phyloP scores from a whole-genome alignment of 2,329 filamentous ascomycete species.

The Xylariaceae sp. region DNA sequence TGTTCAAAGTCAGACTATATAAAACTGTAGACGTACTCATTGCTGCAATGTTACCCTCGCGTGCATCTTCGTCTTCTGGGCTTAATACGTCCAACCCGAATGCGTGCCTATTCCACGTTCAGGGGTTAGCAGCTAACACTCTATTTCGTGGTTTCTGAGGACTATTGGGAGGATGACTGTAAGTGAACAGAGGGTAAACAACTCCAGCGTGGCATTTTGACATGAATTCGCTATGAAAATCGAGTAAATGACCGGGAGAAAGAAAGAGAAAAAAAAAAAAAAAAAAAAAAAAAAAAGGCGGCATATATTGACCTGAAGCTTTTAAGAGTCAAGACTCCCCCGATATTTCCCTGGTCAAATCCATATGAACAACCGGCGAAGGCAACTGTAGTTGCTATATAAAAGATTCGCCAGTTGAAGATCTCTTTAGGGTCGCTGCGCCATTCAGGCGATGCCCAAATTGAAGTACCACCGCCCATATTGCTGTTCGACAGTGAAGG shows the following conservation, averaged over 20 bases:
- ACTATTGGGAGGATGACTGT: too few relatives aligned
- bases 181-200: too few relatives aligned
- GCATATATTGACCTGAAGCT: too few relatives aligned
- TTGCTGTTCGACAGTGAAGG: not conserved
- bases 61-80: slow-evolving; percentile 33
- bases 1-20: slow-evolving; percentile 3
- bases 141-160: too few relatives aligned
- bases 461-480: slow-evolving; percentile 44
- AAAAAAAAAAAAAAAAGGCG: too few relatives aligned
- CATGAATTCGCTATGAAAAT: too few relatives aligned
- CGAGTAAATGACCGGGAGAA: too few relatives aligned
- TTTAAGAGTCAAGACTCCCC: slow-evolving; percentile 41
- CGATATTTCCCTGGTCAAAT: slow-evolving; percentile 45
- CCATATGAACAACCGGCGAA: slow-evolving; percentile 44
- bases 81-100: slow-evolving; percentile 40
- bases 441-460: slow-evolving; percentile 42
- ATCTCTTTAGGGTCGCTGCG: slow-evolving; percentile 42
- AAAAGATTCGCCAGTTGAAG: slow-evolving; percentile 40
- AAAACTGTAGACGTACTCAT: slow-evolving; percentile 31
- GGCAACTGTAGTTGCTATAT: slow-evolving; percentile 38
- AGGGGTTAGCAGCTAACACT: too few relatives aligned
- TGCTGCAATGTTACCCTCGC: slow-evolving; percentile 36
- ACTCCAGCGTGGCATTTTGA: too few relatives aligned
- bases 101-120: slow-evolving; percentile 35
- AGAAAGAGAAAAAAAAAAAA: too few relatives aligned